Evolutionary conservation across 768 basidiomycete genomes (phyloP).

Genomic region (Trametes cubensis): DNA sequence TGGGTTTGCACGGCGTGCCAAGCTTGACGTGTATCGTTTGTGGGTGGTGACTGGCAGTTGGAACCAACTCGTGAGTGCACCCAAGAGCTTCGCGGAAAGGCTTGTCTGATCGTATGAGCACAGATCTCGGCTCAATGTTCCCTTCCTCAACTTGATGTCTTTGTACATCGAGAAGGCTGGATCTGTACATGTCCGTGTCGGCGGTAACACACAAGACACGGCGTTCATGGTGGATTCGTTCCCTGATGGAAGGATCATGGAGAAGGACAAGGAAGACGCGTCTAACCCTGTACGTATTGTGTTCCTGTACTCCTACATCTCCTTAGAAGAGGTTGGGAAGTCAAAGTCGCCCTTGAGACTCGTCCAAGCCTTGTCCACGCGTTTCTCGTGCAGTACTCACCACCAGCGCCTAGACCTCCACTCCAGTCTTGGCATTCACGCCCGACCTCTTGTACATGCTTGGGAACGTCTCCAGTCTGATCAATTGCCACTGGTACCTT

Average conservation of each 20-base stretch:
- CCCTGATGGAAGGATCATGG: constrained; percentile 27
- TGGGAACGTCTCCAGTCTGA: constrained; percentile 44
- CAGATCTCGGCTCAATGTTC: constrained; percentile 44
- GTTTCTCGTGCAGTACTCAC: no score
- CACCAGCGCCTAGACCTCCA: constrained; percentile 45
- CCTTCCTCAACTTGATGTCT: constrained; percentile 52
- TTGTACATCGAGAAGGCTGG: constrained; percentile 46
- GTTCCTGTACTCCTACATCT: no score
- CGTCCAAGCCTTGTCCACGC: no score
- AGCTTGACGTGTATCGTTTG: neutral
- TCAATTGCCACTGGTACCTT: constrained; percentile 51
- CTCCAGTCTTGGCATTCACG: constrained; percentile 51
- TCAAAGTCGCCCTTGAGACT: no score
- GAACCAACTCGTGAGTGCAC: constrained; percentile 52
- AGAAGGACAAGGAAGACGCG: constrained; percentile 29
- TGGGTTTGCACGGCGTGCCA: constrained; percentile 2
- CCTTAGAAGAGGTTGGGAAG: no score
- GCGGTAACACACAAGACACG: constrained; percentile 56
- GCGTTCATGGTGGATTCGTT: constrained; percentile 33
- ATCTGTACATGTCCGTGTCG: constrained; percentile 41
- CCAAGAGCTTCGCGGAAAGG: neutral
- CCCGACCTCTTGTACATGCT: constrained; percentile 53
- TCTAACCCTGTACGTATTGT: constrained; percentile 40
- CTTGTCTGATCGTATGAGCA: neutral
- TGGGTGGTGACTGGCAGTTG: constrained; percentile 39